Evolutionary conservation across 768 basidiomycete genomes (phyloP).

Genomic region (Boletus vinaceobasis): DNA sequence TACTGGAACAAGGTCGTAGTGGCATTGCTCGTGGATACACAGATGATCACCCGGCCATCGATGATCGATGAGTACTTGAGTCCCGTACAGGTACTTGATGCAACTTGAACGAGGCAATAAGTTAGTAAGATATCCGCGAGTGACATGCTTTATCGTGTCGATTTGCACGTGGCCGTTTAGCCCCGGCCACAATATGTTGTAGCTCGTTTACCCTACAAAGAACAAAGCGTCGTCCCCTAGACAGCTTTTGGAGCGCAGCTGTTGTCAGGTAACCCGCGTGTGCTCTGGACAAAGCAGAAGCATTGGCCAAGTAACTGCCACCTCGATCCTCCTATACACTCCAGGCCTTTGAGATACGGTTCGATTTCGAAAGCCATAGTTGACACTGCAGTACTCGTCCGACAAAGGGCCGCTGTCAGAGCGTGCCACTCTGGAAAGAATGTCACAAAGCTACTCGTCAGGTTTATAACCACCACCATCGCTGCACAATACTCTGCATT

Average conservation of each 20-base stretch:
- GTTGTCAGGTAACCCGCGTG: neutral
- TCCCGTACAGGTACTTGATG: neutral
- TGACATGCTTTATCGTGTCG: neutral
- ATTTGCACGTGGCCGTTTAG: neutral
- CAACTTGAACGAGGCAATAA: neutral
- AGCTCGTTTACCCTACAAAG: neutral
- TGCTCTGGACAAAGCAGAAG: neutral
- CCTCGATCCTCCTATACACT: neutral
- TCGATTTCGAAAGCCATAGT: no score
- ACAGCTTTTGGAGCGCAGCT: neutral
- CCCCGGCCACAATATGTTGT: neutral
- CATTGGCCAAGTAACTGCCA: neutral
- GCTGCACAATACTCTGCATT: neutral
- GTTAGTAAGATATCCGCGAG: neutral
- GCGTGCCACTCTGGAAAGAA: neutral
- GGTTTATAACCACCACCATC: neutral
- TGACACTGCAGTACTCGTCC: neutral
- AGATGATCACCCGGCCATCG: conserved; percentile 37
- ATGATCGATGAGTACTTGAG: neutral
- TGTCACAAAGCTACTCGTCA: neutral
- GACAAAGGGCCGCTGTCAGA: neutral
- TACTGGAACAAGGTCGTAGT: conserved; percentile 84
- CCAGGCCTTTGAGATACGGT: neutral
- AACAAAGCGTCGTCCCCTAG: neutral
- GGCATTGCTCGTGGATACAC: conserved; percentile 89